A percentile compares a stretch with the other conserved stretches of the same genome.
Conservation (phyloP, 306 rosid species). For the Mimosa bimucronata region DNA sequence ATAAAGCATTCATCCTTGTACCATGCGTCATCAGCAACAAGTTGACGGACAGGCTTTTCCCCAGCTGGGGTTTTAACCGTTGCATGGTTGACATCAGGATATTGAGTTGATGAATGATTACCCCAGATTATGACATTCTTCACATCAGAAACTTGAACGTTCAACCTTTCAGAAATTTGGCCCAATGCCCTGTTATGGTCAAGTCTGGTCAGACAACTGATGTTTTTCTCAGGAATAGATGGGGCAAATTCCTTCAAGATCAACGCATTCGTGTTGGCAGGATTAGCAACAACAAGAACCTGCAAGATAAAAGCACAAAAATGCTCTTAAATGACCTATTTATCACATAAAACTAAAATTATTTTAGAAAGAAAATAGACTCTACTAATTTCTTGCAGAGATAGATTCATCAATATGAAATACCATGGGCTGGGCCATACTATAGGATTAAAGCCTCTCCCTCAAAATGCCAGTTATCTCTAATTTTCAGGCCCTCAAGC, state of each 20-base stretch:
- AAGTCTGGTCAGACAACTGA: constrained; percentile 83
- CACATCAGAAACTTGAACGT: constrained; percentile 80
- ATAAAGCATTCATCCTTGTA: constrained; percentile 31
- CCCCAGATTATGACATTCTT: constrained; percentile 97
- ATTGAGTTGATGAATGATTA: constrained; percentile 94
- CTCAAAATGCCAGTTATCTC: too few relatives aligned
- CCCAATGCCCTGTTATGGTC: constrained; percentile 98
- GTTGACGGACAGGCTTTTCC: constrained; percentile 77
- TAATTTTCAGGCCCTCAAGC: too few relatives aligned
- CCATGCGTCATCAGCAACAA: constrained; percentile 90
- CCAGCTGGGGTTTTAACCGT: constrained; percentile 77
- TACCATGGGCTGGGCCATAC: neutral
- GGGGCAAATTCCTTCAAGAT: constrained; percentile 98
- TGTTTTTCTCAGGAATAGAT: constrained; percentile 89
- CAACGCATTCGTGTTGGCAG: constrained; percentile 97
- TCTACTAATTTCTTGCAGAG: neutral
- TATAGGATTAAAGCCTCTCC: too few relatives aligned
- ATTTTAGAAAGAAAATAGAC: neutral
- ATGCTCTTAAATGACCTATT: neutral
- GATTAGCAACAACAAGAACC: constrained; percentile 98
- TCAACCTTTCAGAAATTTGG: constrained; percentile 88
- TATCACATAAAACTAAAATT: constrained; percentile 7
- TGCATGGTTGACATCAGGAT: constrained; percentile 95
- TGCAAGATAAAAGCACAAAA: constrained; percentile 42
- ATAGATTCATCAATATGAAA: neutral